phyloP scores from a whole-genome alignment of 2,329 filamentous ascomycete species.

The Fusarium sulawesiense region DNA sequence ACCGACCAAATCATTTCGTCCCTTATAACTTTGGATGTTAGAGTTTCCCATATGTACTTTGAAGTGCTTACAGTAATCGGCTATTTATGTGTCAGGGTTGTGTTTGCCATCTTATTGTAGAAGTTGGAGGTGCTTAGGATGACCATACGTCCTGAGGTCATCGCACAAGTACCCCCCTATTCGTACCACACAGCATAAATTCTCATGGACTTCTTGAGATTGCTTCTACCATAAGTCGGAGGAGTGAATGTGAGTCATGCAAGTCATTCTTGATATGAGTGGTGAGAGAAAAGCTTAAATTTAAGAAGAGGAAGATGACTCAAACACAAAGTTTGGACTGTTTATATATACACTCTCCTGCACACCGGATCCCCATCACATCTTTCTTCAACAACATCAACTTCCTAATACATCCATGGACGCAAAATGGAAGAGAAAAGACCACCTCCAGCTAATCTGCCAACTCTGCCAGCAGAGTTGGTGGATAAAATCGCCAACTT shows the following conservation, averaged over 20 bases:
- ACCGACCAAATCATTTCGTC: background rate
- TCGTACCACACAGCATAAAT: no score
- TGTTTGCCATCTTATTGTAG: background rate
- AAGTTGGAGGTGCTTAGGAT: background rate
- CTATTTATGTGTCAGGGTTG: background rate
- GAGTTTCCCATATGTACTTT: rapidly evolving
- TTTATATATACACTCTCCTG: background rate
- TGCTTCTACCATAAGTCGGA: no score
- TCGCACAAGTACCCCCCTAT: background rate
- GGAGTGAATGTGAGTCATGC: no score
- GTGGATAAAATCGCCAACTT: background rate
- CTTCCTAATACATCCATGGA: no score
- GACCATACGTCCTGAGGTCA: background rate
- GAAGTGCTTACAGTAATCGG: no score
- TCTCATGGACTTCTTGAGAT: no score
- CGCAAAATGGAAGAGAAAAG: background rate
- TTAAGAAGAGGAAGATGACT: no score
- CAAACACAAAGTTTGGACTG: background rate
- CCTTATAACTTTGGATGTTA: no score
- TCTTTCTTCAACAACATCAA: rapidly evolving
- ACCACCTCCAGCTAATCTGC: background rate
- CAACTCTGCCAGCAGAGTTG: constrained; percentile 7
- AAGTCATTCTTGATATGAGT: no score
- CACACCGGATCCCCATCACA: background rate
- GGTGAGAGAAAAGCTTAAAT: no score